Base-by-base conservation (phyloP, 805 yeast species). In the Saturnispora serradocipensis region DNA sequence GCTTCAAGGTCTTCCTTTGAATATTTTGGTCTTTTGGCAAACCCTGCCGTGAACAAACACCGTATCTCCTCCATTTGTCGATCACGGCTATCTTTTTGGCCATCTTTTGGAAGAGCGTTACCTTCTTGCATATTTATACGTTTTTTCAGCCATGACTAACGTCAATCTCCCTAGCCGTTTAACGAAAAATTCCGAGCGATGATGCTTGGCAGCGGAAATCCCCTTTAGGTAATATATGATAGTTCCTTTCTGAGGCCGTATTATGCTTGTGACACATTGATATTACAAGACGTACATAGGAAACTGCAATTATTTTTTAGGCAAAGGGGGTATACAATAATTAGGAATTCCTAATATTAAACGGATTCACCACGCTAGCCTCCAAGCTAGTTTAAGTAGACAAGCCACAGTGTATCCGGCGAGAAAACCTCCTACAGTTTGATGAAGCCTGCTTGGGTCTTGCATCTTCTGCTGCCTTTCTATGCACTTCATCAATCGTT, bases 1-100 rank as follows among this genome's bases (percentile, higher is more conserved):
- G 46, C 53, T 42, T 58, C 61, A 5, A 57, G 38, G 27, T 58
- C 60, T 13, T 57, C 55, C 13, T 54, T 45, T 2, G 56, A 25
- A 45, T 55, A 58, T 6, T 25, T 18, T 16, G 13, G 32, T 6
- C 38, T 16, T 18, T 43, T 48, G 1, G 27, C 49, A 24, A 49
- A 49, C 5, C 42, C 34, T 6, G 42, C 50, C 2, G 51, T 30
- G n/a, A 52, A 53, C 10, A 56, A 18, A 1, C 30, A 38, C 15
- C 40, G 50, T 7, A 49, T 5, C 25, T 49, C 51, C 6, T 43
- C 48, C 51, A 48, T 48, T 28, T 30, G 15, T 30, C 34, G 13
- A 30, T 30, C 11, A 13, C 13, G 13, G 5, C 34, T 11, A 10
- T 13, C 34, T 15, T 15, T 45, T 8, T 24, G 6, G 16, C 20